Base-by-base conservation (phyloP, 73 alveolate species). In the Paramecium sonneborni region DNA sequence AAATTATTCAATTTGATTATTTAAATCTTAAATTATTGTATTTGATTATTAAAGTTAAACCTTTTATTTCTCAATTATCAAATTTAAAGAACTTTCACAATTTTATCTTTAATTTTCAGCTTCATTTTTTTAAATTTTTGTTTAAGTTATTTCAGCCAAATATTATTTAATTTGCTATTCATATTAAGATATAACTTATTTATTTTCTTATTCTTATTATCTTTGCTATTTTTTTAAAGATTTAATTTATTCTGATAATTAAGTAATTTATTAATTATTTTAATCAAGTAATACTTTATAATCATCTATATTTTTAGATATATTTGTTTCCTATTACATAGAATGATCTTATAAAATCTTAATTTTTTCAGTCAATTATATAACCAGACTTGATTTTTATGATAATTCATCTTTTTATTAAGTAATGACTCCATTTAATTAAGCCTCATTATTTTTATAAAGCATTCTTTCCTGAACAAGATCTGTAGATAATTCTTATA, bases 231-330 rank as follows among this genome's bases (percentile, higher is more conserved):
- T 62, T 38, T 72, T 35, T 38, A 72, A 72, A 0, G 86, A 34
- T 18, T 72, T 38, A 15, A 72, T 35, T 72, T 72, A 72, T 34
- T 72, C 57, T n/a, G 86, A 35, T 35, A 72, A 72, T 72, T 72
- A 6, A 1, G 57, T 72, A 6, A 72, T 72, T 35, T 72, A 37
- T 72, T 72, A 12, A 72, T 32, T 72, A 72, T 72, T 72, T 72
- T 72, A 72, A 38, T 72, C 57, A 12, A 35, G 21, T 14, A 72
- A 41, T 6, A 35, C 86, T 72, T 72, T 72, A 35, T 72, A 72
- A n/a, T 72, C 86, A 72, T 72, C 57, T 15, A 72, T 72, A 35
- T 72, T 72, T 38, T 72, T 35, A n/a, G 57, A 35, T 21, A 72
- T 35, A 7, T 72, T 38, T 72, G 55, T 21, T 15, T 72, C 86